Base-by-base conservation (phyloP, 768 basidiomycete species). In the Tricholoma bakamatsutake region DNA sequence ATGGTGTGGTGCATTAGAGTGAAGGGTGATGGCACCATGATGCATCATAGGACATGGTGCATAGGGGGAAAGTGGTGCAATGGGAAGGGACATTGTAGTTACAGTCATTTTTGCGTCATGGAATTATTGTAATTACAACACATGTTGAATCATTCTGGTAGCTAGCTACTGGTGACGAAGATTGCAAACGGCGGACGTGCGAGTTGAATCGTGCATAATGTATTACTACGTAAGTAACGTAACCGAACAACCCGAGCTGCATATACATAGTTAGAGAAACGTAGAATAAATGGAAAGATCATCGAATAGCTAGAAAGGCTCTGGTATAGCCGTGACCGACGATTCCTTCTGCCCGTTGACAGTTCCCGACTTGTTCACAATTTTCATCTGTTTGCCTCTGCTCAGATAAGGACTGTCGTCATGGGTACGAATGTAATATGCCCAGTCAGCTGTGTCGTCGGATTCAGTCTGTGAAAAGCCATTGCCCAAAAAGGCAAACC, bases 401-500 rank as follows among this genome's bases (percentile, higher is more conserved):
- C 61, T 53, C 24, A 58, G 42, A 35, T 47, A 58, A 37, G 53
- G 55, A 24, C 57, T 24, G 21, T 24, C 58, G 27, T 62, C 59
- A 6, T 40, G 1, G 28, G 54, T 42, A 11, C 59, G 59, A 47
- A 73, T 56, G 48, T 73, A 70, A 54, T 71, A 72, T 6, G 69
- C 61, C 67, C 64, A 69, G 42, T 73, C 70, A 2, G 70, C 67
- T 4, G 66, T 69, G 17, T 31, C 33, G 40, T 72, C 72, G 18
- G 57, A 31, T 55, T 73, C 72, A 1, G 67, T 67, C 50, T 68
- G 70, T 27, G 72, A 72, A 50, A 58, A 69, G 2, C 71, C 71
- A 52, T 70, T 71, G 9, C 71, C 72, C 4, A 73, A 58, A 60
- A 61, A 72, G 4, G 68, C 60, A 56, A 71, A 71, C n/a, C 70